Evolutionary conservation across 1,284 basidiomycete genomes (phyloP), one percentile per base, ranked within the genome.

Genomic region (Rhodotorula mucilaginosa): DNA sequence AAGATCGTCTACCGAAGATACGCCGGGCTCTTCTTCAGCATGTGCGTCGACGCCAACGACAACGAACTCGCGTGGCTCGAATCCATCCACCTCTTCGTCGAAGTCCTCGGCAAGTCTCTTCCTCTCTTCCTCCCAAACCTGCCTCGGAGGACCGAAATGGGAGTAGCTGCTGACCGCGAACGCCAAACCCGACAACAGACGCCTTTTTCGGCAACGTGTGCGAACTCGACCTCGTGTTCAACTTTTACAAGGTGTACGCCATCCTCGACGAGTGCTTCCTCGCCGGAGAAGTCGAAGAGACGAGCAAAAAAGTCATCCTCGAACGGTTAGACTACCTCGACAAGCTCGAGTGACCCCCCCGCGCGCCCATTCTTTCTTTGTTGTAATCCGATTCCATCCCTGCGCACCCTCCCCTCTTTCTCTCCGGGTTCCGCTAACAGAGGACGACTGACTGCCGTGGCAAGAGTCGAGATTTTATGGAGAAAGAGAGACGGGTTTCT

Each of bases 191-290:
- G 8, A 1, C 19, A 2, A 21, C 39, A 56, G 95, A 98, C 80
- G 89, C 93, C 0, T 98, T 97, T 84, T 99, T 99, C 80, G 93
- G 96, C 81, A 97, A 97, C 79, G 96, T 99, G 1, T 97, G 95
- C 83, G 95, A 98, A 82, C 86, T 98, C 48, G 87, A 99, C 80
- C 86, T 99, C 4, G 96, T 99, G 3, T 99, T 98, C 85, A 97
- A 97, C 80, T 99, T 99, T 82, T 98, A 98, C 84, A 97, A 98
- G 90, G 93, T 96, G 13, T 97, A 97, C 78, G 93, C 97, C 2
- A 97, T 99, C 68, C 85, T 99, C 68, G 97, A 99, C 81, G 96
- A 99, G 80, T 92, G 98, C 60, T 98, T 99, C 83, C 85, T 99
- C n/a, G 96, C 96, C 3, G 97, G 97, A 19, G 96, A 98, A 82